Percentiles rank a stretch among this genome's conserved stretches.
Conservation (phyloP, 306 rosid species). For the Trifolium repens region DNA sequence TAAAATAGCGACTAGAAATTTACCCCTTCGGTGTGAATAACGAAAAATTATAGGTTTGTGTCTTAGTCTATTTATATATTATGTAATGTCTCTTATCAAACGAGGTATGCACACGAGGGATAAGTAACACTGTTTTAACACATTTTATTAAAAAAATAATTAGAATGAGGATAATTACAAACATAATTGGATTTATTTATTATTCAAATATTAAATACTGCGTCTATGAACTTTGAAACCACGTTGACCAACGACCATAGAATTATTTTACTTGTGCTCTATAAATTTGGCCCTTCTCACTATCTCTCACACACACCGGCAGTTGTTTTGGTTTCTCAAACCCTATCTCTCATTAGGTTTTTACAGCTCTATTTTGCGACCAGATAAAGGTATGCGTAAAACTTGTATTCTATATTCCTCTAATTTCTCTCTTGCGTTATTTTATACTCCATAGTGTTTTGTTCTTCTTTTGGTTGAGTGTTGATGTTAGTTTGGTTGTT, state of each 20-base stretch:
- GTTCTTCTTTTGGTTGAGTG: neutral
- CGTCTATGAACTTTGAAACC: too few relatives aligned
- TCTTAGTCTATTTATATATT: too few relatives aligned
- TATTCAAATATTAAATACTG: too few relatives aligned
- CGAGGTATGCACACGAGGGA: too few relatives aligned
- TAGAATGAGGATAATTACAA: too few relatives aligned
- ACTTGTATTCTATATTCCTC: neutral
- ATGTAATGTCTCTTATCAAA: too few relatives aligned
- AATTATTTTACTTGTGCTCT: neutral
- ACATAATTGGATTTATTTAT: too few relatives aligned
- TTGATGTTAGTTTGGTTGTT: neutral
- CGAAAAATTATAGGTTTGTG: too few relatives aligned
- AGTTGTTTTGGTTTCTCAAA: neutral
- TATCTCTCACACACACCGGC: neutral
- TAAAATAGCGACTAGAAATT: too few relatives aligned
- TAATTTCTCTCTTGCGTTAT: neutral
- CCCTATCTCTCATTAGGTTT: neutral
- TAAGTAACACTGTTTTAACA: too few relatives aligned
- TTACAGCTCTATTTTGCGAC: neutral
- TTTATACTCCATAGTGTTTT: neutral
- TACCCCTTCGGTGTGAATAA: too few relatives aligned
- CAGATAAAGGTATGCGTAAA: neutral
- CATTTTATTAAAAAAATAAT: too few relatives aligned
- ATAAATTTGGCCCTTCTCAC: neutral
- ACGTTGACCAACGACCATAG: neutral